Evolutionary conservation across 2,329 filamentous ascomycete species (phyloP).

Genomic region (Pestalotiopsis fici): DNA sequence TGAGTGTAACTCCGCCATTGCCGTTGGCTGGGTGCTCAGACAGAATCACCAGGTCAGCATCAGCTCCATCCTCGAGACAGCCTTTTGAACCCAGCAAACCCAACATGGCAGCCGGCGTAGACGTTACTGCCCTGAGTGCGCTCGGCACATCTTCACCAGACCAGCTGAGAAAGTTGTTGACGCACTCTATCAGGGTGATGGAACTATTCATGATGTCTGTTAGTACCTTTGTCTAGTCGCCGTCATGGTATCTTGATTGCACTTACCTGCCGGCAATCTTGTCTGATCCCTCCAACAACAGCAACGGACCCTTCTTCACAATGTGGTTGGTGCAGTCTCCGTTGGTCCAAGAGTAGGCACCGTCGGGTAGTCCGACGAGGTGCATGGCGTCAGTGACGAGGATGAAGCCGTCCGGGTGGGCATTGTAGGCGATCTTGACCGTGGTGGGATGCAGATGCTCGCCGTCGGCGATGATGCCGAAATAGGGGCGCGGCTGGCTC

Average conservation of each 20-base stretch:
- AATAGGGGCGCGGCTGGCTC: constrained; percentile 66
- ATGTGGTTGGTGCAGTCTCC: constrained; percentile 58
- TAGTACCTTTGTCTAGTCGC: not conserved
- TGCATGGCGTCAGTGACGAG: constrained; percentile 94
- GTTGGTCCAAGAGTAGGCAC: constrained; percentile 85
- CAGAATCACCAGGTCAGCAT: constrained; percentile 71
- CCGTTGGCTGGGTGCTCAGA: constrained; percentile 49
- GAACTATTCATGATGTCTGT: constrained; percentile 43
- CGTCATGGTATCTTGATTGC: not conserved
- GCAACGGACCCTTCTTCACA: constrained; percentile 69
- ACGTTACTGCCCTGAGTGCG: constrained; percentile 72
- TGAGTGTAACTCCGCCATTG: constrained; percentile 50
- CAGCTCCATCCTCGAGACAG: constrained; percentile 59
- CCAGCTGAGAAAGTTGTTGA: constrained; percentile 80
- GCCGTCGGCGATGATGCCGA: constrained; percentile 87
- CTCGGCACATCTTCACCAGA: constrained; percentile 68
- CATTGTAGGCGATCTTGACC: constrained; percentile 85
- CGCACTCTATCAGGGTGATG: constrained; percentile 76
- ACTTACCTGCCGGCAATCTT: constrained; percentile 75
- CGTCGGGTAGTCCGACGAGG: constrained; percentile 80
- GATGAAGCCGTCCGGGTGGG: constrained; percentile 81
- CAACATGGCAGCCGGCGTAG: constrained; percentile 77
- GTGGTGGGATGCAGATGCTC: constrained; percentile 88
- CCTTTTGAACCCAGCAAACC: constrained; percentile 70
- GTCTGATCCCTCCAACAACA: constrained; percentile 77